Conservation (phyloP, 331 rosid species). For the Quercus tomentella region DNA sequence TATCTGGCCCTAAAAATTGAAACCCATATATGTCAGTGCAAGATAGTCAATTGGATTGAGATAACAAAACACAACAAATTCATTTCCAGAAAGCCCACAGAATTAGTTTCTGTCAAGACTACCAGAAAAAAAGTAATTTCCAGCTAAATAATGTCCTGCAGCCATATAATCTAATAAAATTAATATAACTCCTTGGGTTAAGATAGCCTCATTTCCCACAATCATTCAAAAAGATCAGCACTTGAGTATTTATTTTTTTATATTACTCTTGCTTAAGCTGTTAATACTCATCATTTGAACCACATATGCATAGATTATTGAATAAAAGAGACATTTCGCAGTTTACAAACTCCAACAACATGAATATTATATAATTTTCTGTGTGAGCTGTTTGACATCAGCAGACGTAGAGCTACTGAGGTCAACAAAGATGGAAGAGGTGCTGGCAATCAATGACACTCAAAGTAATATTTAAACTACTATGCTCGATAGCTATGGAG, state of each 20-base stretch:
- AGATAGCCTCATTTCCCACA: background rate
- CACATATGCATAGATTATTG: background rate
- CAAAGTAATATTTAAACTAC: background rate
- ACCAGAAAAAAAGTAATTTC: background rate
- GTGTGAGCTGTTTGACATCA: background rate
- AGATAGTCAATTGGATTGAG: background rate
- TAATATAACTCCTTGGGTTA: background rate
- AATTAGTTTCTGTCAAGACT: background rate
- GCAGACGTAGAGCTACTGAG: background rate
- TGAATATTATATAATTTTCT: background rate
- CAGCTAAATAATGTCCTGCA: background rate
- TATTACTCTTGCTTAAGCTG: background rate
- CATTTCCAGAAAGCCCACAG: background rate
- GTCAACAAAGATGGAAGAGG: background rate
- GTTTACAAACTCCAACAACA: background rate
- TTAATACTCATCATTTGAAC: background rate
- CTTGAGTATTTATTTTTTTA: background rate
- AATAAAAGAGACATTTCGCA: background rate
- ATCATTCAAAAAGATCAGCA: background rate
- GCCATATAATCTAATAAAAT: background rate
- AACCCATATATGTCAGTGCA: background rate
- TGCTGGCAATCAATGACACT: background rate
- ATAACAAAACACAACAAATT: background rate
- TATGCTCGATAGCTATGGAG: background rate
- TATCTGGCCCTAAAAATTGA: constrained; percentile 3